Base-by-base conservation (phyloP, 1,284 basidiomycete genomes). In the Pseudozyma hubeiensis region DNA sequence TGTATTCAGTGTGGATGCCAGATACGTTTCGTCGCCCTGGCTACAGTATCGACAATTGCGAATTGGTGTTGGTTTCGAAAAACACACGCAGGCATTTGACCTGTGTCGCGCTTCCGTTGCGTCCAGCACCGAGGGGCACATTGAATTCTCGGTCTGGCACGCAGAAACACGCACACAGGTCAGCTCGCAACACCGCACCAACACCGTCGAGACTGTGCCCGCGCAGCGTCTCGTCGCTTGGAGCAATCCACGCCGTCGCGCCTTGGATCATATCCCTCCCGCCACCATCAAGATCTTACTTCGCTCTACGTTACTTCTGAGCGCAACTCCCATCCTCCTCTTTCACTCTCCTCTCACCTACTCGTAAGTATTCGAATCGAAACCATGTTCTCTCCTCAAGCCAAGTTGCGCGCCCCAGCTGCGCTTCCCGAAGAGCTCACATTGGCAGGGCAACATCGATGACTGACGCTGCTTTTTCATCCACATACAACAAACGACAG, bases 251-350 rank as follows among this genome's bases (percentile, higher is more conserved):
- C 53, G 48, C 39, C 44, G 43, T 50, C 55, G 43, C 51, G 30
- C 30, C 48, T 19, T 24, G 24, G 24, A 63, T 63, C 56, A 46
- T 41, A 41, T 53, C 49, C 52, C 51, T 53, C 49, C 61, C 61
- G 41, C 64, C 69, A 63, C 57, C 69, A 73, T 61, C 64, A 67
- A 73, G 53, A 57, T 35, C 44, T 29, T 51, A 63, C 52, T 39
- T 66, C 65, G 78, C 80, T 81, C 80, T 80, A 74, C 78, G 77
- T 80, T 78, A 74, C 79, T 81, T 76, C 70, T 73, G 76, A 78
- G 77, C 77, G 59, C 60, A 71, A 52, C 64, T 47, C 17, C 41
- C 41, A 45, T 39, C 53, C 17, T 49, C 35, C 31, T 35, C 24
- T 34, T 47, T 39, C 17, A 51, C 16, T 45, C 29, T 52, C 33